phyloP scores from a whole-genome alignment of 495 filamentous ascomycete species.

The Recurvomyces mirabilis region DNA sequence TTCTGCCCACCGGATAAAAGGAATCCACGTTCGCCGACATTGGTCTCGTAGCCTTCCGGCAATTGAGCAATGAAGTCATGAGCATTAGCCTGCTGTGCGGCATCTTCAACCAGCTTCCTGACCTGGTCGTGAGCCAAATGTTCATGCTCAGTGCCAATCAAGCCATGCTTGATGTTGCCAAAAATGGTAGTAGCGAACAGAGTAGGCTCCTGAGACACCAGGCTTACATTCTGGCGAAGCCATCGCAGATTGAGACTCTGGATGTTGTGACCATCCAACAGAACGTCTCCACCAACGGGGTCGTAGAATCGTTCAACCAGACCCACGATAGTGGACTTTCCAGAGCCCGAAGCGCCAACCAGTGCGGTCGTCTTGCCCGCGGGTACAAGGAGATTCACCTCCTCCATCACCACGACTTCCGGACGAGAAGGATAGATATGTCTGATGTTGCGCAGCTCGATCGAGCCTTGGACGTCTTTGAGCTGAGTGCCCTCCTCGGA shows the following conservation, averaged over 20 bases:
- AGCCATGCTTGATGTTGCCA: slow-evolving; percentile 73
- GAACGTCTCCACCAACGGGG: slow-evolving; percentile 66
- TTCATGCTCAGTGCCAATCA: slow-evolving; percentile 76
- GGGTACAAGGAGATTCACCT: slow-evolving; percentile 64
- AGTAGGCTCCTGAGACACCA: slow-evolving; percentile 79
- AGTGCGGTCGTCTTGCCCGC: slow-evolving; percentile 82
- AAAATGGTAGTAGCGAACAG: slow-evolving; percentile 80
- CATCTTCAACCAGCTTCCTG: slow-evolving; percentile 58
- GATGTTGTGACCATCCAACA: slow-evolving; percentile 76
- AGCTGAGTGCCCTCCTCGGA: slow-evolving; percentile 58
- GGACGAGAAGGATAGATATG: slow-evolving; percentile 91
- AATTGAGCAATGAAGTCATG: slow-evolving; percentile 80
- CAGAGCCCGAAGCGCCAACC: slow-evolving; percentile 76
- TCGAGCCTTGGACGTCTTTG: slow-evolving; percentile 58
- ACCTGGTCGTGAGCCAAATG: slow-evolving; percentile 52
- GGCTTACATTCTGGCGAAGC: slow-evolving; percentile 80
- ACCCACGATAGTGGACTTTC: slow-evolving; percentile 88
- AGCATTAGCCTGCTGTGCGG: slow-evolving; percentile 83
- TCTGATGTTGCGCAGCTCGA: slow-evolving; percentile 74
- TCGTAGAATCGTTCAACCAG: slow-evolving; percentile 89
- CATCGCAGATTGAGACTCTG: slow-evolving; percentile 74
- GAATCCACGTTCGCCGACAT: slow-evolving; percentile 91
- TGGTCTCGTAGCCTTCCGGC: slow-evolving; percentile 84
- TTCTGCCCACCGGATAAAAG: slow-evolving; percentile 90
- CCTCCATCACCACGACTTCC: slow-evolving; percentile 75